These are phyloP conservation scores for Alternaria dauci DNA, from an alignment of 2,329 filamentous ascomycete genomes.

Conservation along the genomic window DNA sequence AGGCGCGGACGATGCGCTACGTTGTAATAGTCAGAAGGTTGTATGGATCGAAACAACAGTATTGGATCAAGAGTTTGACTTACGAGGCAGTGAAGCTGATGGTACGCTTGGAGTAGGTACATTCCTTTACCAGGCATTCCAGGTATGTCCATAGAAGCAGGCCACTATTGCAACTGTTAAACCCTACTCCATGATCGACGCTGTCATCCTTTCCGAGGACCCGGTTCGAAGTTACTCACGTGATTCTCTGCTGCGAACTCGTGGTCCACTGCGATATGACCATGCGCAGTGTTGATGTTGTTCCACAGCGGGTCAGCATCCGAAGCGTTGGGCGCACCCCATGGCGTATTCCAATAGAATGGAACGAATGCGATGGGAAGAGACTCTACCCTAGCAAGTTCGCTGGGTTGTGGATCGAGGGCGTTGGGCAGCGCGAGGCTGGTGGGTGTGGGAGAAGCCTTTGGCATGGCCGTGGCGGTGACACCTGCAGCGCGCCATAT, in stretches of 20 bases:
- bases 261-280: conserved; percentile 38
- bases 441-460: neutral
- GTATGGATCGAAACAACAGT: neutral
- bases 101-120: conserved; percentile 30
- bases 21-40: neutral
- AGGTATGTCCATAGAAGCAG: conserved; percentile 9
- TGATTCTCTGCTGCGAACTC: conserved; percentile 27
- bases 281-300: conserved; percentile 35
- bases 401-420: neutral
- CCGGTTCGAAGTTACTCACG: conserved; percentile 12
- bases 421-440: neutral
- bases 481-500: conserved; percentile 6
- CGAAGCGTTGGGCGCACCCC: conserved; percentile 16
- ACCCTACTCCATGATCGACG: neutral
- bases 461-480: neutral
- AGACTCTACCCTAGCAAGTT: conserved; percentile 7
- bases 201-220: neutral
- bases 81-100: conserved; percentile 30
- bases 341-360: conserved; percentile 14
- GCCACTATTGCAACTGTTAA: conserved; percentile 7
- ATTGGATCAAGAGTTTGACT: conserved; percentile 1
- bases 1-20: conserved; percentile 13
- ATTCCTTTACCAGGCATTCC: conserved; percentile 14
- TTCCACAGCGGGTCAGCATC: conserved; percentile 35
- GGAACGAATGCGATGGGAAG: conserved; percentile 7